Conservation (phyloP, 2,329 filamentous ascomycete species). For the Alternaria postmessia region DNA sequence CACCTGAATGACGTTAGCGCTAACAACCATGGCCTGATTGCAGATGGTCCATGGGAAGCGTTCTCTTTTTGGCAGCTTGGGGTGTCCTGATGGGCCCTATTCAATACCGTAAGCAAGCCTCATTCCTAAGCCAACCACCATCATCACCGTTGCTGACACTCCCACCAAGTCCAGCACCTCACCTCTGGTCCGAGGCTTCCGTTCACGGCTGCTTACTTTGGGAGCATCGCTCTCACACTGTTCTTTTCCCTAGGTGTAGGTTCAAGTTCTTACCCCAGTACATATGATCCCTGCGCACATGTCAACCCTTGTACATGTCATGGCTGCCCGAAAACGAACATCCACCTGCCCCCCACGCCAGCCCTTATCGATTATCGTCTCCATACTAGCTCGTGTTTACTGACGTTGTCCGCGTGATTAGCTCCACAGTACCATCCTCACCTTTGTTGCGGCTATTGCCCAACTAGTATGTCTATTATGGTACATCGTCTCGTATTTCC, state of each 20-base stretch:
- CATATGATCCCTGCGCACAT: slow-evolving; percentile 19
- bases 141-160: slow-evolving; percentile 27
- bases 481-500: slow-evolving; percentile 98
- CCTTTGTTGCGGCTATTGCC: slow-evolving; percentile 80
- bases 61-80: slow-evolving; percentile 90
- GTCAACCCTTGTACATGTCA: slow-evolving; percentile 36
- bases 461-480: slow-evolving; percentile 85
- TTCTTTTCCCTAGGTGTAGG: slow-evolving; percentile 93
- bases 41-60: slow-evolving; percentile 94
- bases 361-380: slow-evolving; percentile 43
- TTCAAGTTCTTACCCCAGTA: slow-evolving; percentile 42
- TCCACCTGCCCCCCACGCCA: slow-evolving; percentile 31
- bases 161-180: slow-evolving; percentile 72
- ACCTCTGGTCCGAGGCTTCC: slow-evolving; percentile 84
- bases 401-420: slow-evolving; percentile 49
- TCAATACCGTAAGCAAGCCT: slow-evolving; percentile 67
- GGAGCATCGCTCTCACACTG: slow-evolving; percentile 86
- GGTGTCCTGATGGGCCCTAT: slow-evolving; percentile 92
- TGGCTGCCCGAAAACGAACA: slow-evolving; percentile 35
- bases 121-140: slow-evolving; percentile 18
- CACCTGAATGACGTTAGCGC: slow-evolving; percentile 39
- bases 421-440: slow-evolving; percentile 83
- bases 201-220: slow-evolving; percentile 94
- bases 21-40: slow-evolving; percentile 46
- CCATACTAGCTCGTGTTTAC: slow-evolving; percentile 40